These are phyloP conservation scores for Debaryomyces udenii DNA, from an alignment of 1,139 yeast species.

Conservation along the genomic window DNA sequence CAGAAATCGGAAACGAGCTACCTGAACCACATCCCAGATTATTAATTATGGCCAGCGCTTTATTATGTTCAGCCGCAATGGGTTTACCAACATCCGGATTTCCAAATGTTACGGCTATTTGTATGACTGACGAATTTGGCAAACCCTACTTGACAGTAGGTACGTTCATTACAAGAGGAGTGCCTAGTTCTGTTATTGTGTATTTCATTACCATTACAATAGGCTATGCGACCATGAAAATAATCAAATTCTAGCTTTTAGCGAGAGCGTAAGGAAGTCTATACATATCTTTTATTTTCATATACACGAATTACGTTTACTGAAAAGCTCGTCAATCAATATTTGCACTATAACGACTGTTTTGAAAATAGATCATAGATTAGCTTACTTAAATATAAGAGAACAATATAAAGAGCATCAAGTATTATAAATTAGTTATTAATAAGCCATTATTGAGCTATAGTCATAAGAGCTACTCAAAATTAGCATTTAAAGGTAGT, in stretches of 20 bases:
- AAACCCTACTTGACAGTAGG: slow-evolving; percentile 65
- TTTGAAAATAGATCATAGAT: no score
- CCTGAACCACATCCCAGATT: slow-evolving; percentile 59
- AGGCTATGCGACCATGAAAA: slow-evolving; percentile 68
- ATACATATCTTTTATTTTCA: no score
- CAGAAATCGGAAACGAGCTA: slow-evolving; percentile 65
- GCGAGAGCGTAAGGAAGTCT: no score
- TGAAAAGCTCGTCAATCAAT: no score
- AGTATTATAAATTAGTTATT: no score
- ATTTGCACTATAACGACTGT: no score
- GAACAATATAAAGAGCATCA: no score
- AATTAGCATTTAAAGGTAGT: no score
- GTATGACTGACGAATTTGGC: slow-evolving; percentile 74
- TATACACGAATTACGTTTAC: no score
- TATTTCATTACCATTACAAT: slow-evolving; percentile 60
- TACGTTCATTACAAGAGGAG: slow-evolving; percentile 71
- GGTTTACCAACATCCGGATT: slow-evolving; percentile 77
- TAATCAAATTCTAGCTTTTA: slow-evolving; percentile 41
- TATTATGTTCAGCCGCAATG: slow-evolving; percentile 76
- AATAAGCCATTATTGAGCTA: no score
- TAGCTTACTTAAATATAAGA: no score
- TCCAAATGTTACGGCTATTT: slow-evolving; percentile 80
- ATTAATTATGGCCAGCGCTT: slow-evolving; percentile 66
- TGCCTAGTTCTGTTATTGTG: slow-evolving; percentile 63
- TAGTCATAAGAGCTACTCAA: no score